Evolutionary conservation across 768 basidiomycete species (phyloP), one percentile per base, ranked within the genome.

Genomic region (Lactarius tabidus): DNA sequence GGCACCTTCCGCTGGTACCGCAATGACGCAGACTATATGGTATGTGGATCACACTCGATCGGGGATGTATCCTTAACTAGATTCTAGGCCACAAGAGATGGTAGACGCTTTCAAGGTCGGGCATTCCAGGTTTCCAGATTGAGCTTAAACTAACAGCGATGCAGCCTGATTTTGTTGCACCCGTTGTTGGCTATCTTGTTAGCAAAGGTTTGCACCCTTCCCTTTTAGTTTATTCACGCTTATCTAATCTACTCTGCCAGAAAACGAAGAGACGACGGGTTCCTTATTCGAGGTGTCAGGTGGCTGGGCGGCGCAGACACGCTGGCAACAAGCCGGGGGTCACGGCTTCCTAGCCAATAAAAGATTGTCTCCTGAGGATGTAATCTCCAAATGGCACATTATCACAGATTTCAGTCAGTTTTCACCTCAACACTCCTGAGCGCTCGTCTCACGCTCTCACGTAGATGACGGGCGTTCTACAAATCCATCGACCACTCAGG

Each of bases 261-360:
- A 87, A 61, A 95, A 96, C 70, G 79, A 81, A 20, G 83, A 86
- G 41, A 87, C 85, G 9, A 84, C 88, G 15, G 91, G 91, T 9
- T 78, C 80, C 6, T 73, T 99, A 57, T 95, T 95, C 74, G 95
- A 98, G 75, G 84, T 94, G 45, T 83, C 82, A 17, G 95, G 91
- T 28, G 97, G 96, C 0, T 98, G 94, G 91, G 89, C 90, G 3
- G 92, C 92, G 1, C 86, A 95, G 75, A 88, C 91, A 36, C 83
- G 96, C 63, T 99, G 96, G 95, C 91, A 98, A 75, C 86, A 93
- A 17, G 80, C 93, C 10, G 90, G 88, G 1, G 97, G 95, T 12
- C 78, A 88, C 72, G 89, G 90, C 8, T 98, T 98, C 86, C 89
- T 94, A 6, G 83, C 88, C 39, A 88, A 88, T 73, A 82, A 81